Evolutionary conservation across 2,329 filamentous ascomycete genomes (phyloP).

Genomic region (Talaromyces pinophilus): DNA sequence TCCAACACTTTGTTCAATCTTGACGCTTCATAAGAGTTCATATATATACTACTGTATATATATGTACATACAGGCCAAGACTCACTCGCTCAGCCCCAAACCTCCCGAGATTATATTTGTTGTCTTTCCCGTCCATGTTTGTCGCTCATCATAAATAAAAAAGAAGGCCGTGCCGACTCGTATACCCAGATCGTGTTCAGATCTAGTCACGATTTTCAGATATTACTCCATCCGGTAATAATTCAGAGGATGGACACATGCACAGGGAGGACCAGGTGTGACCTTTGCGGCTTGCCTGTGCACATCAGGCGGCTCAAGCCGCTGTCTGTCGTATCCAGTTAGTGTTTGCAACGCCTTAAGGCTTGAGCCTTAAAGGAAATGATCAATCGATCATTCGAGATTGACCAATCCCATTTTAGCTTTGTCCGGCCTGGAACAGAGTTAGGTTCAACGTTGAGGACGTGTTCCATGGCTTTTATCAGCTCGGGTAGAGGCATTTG

Average conservation of each 20-base stretch:
- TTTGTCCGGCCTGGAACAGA: not conserved
- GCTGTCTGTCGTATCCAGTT: not conserved
- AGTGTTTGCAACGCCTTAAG: not conserved
- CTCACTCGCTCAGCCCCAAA: not conserved
- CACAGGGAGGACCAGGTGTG: not conserved
- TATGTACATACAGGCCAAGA: not conserved
- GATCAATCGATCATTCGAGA: not conserved
- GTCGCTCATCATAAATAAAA: not conserved
- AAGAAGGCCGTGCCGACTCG: not conserved
- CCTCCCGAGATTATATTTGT: not conserved
- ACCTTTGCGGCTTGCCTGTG: not conserved
- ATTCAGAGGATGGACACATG: not conserved
- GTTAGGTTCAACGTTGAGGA: constrained; percentile 1
- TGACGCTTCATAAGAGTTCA: not conserved
- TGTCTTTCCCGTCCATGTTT: not conserved
- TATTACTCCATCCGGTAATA: constrained; percentile 3
- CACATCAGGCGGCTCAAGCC: constrained; percentile 4
- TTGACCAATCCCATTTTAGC: not conserved
- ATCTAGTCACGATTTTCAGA: not conserved
- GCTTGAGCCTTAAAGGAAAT: not conserved
- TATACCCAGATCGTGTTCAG: not conserved
- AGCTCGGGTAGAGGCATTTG: not conserved
- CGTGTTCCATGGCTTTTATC: not conserved
- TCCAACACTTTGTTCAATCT: not conserved
- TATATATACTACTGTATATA: too few relatives aligned